Base-by-base conservation (phyloP, 768 basidiomycete species). In the Trametes villosa region DNA sequence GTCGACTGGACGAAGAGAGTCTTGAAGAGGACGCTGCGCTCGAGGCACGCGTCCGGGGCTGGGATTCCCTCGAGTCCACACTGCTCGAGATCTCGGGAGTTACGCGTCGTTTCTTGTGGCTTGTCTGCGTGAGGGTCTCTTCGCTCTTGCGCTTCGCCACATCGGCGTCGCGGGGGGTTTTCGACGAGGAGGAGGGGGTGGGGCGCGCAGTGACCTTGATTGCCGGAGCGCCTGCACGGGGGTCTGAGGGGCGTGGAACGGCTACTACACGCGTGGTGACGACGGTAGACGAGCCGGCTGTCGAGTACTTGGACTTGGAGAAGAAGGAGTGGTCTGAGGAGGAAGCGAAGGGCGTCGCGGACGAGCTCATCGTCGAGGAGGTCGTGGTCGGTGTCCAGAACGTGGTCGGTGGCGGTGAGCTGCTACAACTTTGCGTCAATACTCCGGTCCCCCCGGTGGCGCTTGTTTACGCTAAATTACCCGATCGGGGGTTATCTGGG, bases 231-330 rank as follows among this genome's bases (percentile, higher is more conserved):
- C 67, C 57, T 50, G 67, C 47, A 41, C 47, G 53, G 18, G 63
- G 61, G 40, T 59, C 41, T 26, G 59, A 44, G 15, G 47, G 57
- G 20, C 31, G 56, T 34, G 36, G 64, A 45, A 67, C 64, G 41
- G 70, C 27, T 42, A 74, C 72, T 41, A 73, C 64, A 44, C 74
- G 74, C 50, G 67, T 73, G 31, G 67, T 71, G 38, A 75, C 71
- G 22, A 67, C 65, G 11, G 62, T 61, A 17, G 69, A 65, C 15
- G 66, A 65, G 45, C 53, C 60, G 8, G 61, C 38, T 36, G 64
- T 62, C 18, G 67, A n/a, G 44, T 62, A 40, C 58, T 64, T 68
- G 6, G 71, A 54, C 53, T 72, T 72, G 46, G 75, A 71, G 64
- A 75, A 75, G 68, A 75, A 74, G 20, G 62, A 67, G 56, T 67